These are phyloP conservation scores for Hypoxylon cercidicola DNA, from an alignment of 495 filamentous ascomycete species.

Conservation along the genomic window DNA sequence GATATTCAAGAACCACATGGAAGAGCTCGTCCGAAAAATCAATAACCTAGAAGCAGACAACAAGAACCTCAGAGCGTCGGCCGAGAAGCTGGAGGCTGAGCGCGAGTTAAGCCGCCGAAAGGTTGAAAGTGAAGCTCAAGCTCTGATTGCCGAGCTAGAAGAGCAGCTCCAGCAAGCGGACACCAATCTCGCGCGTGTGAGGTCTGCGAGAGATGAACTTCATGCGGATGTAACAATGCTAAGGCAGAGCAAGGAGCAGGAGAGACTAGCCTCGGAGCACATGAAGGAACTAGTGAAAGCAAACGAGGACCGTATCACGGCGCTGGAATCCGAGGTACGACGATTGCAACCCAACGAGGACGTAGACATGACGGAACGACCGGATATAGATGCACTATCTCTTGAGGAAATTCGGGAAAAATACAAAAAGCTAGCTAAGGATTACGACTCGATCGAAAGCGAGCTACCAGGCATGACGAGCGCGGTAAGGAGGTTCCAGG, in stretches of 20 bases:
- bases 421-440: constrained; percentile 75
- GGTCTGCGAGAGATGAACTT: constrained; percentile 83
- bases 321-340: constrained; percentile 83
- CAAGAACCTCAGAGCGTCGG: constrained; percentile 83
- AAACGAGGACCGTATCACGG: constrained; percentile 76
- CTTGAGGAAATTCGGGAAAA: constrained; percentile 77
- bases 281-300: constrained; percentile 81
- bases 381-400: constrained; percentile 62
- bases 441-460: constrained; percentile 83
- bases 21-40: constrained; percentile 89
- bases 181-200: constrained; percentile 84
- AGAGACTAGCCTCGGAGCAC: constrained; percentile 71
- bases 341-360: constrained; percentile 67
- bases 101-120: constrained; percentile 81
- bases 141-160: constrained; percentile 76
- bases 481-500: constrained; percentile 86
- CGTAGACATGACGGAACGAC: constrained; percentile 55
- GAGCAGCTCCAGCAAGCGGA: constrained; percentile 82
- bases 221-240: constrained; percentile 82
- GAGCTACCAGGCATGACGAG: constrained; percentile 87
- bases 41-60: constrained; percentile 93
- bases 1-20: constrained; percentile 84
- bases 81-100: constrained; percentile 84
- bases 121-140: constrained; percentile 80
- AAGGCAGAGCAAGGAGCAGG: constrained; percentile 80